These are phyloP conservation scores for Suillus ampliporus DNA, from an alignment of 768 basidiomycete species.

Conservation along the genomic window DNA sequence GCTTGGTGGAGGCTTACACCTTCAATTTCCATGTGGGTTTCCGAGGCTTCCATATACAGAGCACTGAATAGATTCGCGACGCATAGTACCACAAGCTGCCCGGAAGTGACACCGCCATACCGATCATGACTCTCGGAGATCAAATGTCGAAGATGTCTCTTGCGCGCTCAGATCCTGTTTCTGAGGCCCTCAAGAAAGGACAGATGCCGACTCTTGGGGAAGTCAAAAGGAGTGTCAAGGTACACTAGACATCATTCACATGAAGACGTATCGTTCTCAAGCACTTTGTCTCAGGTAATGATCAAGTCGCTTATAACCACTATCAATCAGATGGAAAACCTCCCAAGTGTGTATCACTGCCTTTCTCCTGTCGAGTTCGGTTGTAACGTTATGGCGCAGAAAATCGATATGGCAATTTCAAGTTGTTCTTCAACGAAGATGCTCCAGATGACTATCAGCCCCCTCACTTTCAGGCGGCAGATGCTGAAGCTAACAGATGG, in stretches of 20 bases:
- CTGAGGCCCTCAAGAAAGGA: constrained; percentile 62
- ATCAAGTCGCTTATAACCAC: constrained; percentile 79
- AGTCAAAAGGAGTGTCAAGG: constrained; percentile 84
- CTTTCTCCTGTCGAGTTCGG: constrained; percentile 8
- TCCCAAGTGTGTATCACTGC: constrained; percentile 65
- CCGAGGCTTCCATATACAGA: background rate
- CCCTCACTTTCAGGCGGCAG: constrained; percentile 75
- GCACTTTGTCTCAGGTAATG: constrained; percentile 53
- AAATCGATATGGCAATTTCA: constrained; percentile 87
- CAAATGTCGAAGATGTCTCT: constrained; percentile 58
- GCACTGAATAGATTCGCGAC: constrained; percentile 12
- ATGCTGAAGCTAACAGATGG: constrained; percentile 75
- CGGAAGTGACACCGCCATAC: constrained; percentile 63
- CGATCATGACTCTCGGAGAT: constrained; percentile 76
- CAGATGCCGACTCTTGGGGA: constrained; percentile 76
- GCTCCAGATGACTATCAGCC: constrained; percentile 88
- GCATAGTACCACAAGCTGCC: constrained; percentile 70
- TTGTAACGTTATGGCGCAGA: constrained; percentile 44
- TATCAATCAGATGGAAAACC: constrained; percentile 78
- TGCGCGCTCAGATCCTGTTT: constrained; percentile 58
- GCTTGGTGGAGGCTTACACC: constrained; percentile 87
- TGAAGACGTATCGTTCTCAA: constrained; percentile 2
- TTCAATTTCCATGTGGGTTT: constrained; percentile 77
- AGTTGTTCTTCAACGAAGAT: constrained; percentile 81
- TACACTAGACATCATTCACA: constrained; percentile 26